phyloP scores from a whole-genome alignment of 2,329 filamentous ascomycete species.

The Trichophyton equinum region DNA sequence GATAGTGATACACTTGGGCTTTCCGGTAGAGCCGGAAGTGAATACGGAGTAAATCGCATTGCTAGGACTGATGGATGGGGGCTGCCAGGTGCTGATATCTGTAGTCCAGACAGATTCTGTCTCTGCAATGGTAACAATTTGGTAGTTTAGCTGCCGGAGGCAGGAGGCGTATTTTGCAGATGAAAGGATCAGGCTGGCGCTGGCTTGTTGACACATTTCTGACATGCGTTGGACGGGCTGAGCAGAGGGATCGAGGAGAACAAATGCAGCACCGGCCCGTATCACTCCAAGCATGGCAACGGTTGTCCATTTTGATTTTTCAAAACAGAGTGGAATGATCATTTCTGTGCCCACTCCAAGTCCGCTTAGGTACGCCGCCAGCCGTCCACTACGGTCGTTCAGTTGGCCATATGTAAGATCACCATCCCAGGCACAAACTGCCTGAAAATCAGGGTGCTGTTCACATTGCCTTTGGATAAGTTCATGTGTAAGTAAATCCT shows the following conservation, averaged over 20 bases:
- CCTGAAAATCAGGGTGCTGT: constrained; percentile 10
- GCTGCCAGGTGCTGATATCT: background rate
- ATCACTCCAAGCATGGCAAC: constrained; percentile 12
- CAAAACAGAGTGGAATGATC: constrained; percentile 12
- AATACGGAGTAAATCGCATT: constrained; percentile 33
- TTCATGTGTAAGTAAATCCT: constrained; percentile 12
- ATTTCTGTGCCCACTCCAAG: constrained; percentile 8
- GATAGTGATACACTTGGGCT: constrained; percentile 13
- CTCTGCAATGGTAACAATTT: background rate
- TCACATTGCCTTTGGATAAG: constrained; percentile 10
- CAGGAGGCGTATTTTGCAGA: background rate
- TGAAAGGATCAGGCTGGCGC: constrained; percentile 2
- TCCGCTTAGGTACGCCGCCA: constrained; percentile 6
- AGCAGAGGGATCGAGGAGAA: constrained; percentile 11
- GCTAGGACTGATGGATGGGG: constrained; percentile 45
- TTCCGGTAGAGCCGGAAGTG: constrained; percentile 23
- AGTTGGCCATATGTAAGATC: constrained; percentile 12
- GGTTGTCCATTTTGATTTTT: constrained; percentile 13
- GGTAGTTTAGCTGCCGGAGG: background rate
- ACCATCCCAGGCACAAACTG: constrained; percentile 16
- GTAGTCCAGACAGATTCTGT: background rate
- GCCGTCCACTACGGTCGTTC: constrained; percentile 13
- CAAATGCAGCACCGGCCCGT: constrained; percentile 13
- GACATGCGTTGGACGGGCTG: constrained; percentile 7
- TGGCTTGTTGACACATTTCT: constrained; percentile 4